A percentile compares a stretch with the other conserved stretches of the same genome.
Evolutionary conservation across 148 eudicot species (phyloP).

Genomic region (Chenopodium suecicum): DNA sequence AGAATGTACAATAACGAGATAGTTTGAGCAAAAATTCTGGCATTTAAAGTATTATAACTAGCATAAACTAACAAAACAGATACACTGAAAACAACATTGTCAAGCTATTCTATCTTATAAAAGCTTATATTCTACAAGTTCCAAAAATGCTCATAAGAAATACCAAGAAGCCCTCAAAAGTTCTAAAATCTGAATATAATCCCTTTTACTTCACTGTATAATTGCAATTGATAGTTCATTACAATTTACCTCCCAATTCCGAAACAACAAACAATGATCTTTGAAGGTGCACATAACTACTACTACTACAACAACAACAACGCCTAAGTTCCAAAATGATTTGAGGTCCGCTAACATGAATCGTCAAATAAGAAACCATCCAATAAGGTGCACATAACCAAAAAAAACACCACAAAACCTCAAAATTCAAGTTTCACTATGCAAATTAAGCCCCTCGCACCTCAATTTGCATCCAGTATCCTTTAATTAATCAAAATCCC

Average conservation of each 20-base stretch:
- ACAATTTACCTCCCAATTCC: no score
- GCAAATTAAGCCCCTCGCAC: neutral
- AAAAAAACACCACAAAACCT: neutral
- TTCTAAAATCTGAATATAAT: no score
- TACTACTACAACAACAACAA: no score
- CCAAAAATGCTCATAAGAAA: neutral
- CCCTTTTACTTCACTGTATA: neutral
- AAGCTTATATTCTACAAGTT: neutral
- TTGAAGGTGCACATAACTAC: neutral
- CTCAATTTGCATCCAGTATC: neutral
- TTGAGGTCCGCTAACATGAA: no score
- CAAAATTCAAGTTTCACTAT: neutral
- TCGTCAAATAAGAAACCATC: no score
- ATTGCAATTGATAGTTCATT: no score
- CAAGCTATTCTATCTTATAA: neutral
- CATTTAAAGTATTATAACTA: neutral
- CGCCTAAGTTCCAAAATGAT: no score
- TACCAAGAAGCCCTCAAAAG: neutral
- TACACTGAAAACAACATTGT: neutral
- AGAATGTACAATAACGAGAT: neutral
- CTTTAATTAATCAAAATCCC: neutral
- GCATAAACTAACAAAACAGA: neutral
- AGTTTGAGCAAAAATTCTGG: neutral
- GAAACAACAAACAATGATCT: no score
- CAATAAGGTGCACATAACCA: neutral